Evolutionary conservation across 2,329 filamentous ascomycete genomes (phyloP).

Genomic region (Teratosphaeria nubilosa): DNA sequence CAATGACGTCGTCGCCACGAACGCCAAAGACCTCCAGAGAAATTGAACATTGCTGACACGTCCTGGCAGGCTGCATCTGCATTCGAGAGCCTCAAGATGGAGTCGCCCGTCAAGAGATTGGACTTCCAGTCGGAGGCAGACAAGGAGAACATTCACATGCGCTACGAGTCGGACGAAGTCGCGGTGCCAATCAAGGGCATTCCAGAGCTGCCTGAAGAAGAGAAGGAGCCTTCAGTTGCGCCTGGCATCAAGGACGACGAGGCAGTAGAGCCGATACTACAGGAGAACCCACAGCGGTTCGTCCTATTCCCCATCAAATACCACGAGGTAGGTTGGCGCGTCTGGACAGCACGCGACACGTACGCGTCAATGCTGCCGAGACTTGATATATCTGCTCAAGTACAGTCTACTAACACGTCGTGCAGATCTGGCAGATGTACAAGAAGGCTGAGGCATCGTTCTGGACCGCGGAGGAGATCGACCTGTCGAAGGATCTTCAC

Average conservation of each 20-base stretch:
- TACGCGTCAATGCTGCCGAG: slow-evolving; percentile 14
- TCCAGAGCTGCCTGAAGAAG: slow-evolving; percentile 28
- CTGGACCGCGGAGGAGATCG: slow-evolving; percentile 99
- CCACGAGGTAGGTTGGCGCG: slow-evolving; percentile 69
- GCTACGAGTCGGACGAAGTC: slow-evolving; percentile 40
- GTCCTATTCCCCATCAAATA: slow-evolving; percentile 99
- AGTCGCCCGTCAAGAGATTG: slow-evolving; percentile 85
- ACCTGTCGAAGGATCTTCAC: slow-evolving; percentile 95
- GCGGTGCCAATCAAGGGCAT: slow-evolving; percentile 47
- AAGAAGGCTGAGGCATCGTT: slow-evolving; percentile 99
- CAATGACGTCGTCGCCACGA: slow-evolving; percentile 30
- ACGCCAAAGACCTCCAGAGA: slow-evolving; percentile 24
- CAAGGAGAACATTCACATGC: slow-evolving; percentile 67
- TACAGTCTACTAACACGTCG: slow-evolving; percentile 12
- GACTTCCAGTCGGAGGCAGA: slow-evolving; percentile 57
- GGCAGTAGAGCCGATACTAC: slow-evolving; percentile 77
- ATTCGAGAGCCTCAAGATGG: slow-evolving; percentile 84
- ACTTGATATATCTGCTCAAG: slow-evolving; percentile 1
- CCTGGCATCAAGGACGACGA: slow-evolving; percentile 53
- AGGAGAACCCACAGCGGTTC: slow-evolving; percentile 92
- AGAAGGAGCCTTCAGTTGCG: slow-evolving; percentile 35
- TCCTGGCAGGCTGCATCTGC: slow-evolving; percentile 66
- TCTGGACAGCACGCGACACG: background rate
- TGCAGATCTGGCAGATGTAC: slow-evolving; percentile 99
- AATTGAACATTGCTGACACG: slow-evolving; percentile 25